phyloP scores from a whole-genome alignment of 2,329 filamentous ascomycete species.

The Onygena corvina region DNA sequence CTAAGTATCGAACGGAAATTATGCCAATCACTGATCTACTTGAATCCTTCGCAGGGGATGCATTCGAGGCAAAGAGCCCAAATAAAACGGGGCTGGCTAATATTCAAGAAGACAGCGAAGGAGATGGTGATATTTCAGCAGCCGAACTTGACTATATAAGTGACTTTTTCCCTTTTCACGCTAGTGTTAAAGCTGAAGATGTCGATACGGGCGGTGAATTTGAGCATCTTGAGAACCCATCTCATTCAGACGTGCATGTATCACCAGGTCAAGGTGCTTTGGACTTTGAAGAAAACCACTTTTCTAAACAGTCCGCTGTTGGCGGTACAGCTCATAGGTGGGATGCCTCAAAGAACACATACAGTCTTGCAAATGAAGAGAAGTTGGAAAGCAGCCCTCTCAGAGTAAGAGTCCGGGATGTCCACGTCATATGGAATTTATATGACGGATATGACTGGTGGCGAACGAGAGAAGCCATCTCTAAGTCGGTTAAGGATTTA shows the following conservation, averaged over 20 bases:
- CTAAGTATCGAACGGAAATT: conserved; percentile 76
- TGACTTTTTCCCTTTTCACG: conserved; percentile 42
- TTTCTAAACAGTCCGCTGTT: conserved; percentile 49
- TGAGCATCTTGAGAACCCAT: conserved; percentile 16
- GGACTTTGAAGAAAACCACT: conserved; percentile 66
- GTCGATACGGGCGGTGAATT: conserved; percentile 6
- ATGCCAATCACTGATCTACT: conserved; percentile 80
- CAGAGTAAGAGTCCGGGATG: conserved; percentile 65
- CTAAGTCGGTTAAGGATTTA: conserved; percentile 76
- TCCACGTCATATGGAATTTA: conserved; percentile 93
- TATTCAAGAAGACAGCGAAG: conserved; percentile 28
- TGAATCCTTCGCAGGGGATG: conserved; percentile 74
- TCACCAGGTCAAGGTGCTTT: conserved; percentile 50
- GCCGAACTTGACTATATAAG: conserved; percentile 41
- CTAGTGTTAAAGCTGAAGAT: conserved; percentile 20
- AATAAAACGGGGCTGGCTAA: neutral
- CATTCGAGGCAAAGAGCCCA: conserved; percentile 13
- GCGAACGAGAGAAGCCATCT: conserved; percentile 71
- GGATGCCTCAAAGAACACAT: conserved; percentile 66
- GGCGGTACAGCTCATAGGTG: conserved; percentile 62
- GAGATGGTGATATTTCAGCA: conserved; percentile 29
- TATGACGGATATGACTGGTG: conserved; percentile 98
- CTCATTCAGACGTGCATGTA: conserved; percentile 43
- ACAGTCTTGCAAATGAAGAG: conserved; percentile 51
- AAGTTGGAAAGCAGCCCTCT: conserved; percentile 58